A percentile compares a stretch with the other conserved stretches of the same genome.
These are phyloP conservation scores for Brassica nigra DNA, from an alignment of 345 rosid species.

Conservation along the genomic window DNA sequence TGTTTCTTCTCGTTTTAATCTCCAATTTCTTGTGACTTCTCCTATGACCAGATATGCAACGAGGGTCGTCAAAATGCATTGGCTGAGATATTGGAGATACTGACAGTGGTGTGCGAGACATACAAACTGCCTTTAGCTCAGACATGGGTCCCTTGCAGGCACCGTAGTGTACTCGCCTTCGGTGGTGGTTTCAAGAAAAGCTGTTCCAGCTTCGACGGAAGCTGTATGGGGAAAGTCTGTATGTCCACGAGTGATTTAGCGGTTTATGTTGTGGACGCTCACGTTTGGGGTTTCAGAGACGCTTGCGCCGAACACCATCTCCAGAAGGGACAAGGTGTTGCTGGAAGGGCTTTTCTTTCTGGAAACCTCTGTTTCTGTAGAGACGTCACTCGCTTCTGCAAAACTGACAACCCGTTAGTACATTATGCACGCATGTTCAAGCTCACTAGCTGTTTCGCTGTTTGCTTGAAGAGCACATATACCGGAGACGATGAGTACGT, in stretches of 20 bases:
- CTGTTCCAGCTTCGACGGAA: slow-evolving; percentile 85
- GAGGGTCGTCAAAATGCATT: slow-evolving; percentile 85
- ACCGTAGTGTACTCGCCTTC: slow-evolving; percentile 72
- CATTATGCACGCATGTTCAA: slow-evolving; percentile 95
- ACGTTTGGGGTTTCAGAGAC: slow-evolving; percentile 91
- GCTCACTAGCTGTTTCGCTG: slow-evolving; percentile 71
- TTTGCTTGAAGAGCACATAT: slow-evolving; percentile 70
- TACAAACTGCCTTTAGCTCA: slow-evolving; percentile 92
- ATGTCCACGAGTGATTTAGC: slow-evolving; percentile 94
- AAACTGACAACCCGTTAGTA: slow-evolving; percentile 89
- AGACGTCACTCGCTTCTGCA: slow-evolving; percentile 75
- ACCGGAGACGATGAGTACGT: slow-evolving; percentile 88
- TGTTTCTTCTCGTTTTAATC: slow-evolving; percentile 39
- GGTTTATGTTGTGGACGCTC: slow-evolving; percentile 82
- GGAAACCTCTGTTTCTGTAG: slow-evolving; percentile 71
- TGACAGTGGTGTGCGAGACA: slow-evolving; percentile 80
- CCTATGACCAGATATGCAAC: slow-evolving; percentile 74
- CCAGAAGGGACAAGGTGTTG: slow-evolving; percentile 93
- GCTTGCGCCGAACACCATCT: slow-evolving; percentile 96
- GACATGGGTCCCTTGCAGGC: slow-evolving; percentile 98
- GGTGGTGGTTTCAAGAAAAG: slow-evolving; percentile 93
- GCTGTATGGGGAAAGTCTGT: slow-evolving; percentile 87
- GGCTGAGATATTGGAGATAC: slow-evolving; percentile 87
- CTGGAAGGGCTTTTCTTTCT: slow-evolving; percentile 82
- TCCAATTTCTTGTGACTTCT: slow-evolving; percentile 30